phyloP scores from a whole-genome alignment of 2,329 filamentous ascomycete species.

The Ceratocystis cacaofunesta region DNA sequence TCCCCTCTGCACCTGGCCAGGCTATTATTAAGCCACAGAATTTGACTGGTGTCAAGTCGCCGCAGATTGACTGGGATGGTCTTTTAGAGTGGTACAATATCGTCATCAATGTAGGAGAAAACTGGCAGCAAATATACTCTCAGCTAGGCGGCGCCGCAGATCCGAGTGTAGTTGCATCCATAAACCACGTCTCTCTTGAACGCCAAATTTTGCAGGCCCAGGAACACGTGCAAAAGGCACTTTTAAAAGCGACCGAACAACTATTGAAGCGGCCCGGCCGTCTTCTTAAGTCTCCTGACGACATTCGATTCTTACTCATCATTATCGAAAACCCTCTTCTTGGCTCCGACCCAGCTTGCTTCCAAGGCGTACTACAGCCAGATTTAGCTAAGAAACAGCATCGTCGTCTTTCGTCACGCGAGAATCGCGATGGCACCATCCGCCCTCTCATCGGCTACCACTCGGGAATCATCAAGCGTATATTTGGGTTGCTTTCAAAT shows the following conservation, averaged over 20 bases:
- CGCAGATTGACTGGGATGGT: constrained; percentile 60
- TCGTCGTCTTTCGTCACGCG: constrained; percentile 5
- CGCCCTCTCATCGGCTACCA: constrained; percentile 40
- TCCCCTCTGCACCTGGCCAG: not conserved
- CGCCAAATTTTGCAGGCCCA: constrained; percentile 40
- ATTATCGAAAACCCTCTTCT: constrained; percentile 67
- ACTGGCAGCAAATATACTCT: constrained; percentile 46
- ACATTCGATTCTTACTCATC: constrained; percentile 65
- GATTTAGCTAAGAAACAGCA: not conserved
- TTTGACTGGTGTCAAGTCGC: constrained; percentile 40
- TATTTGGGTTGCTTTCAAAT: constrained; percentile 67
- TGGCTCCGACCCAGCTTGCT: constrained; percentile 31
- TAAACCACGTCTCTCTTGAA: constrained; percentile 32
- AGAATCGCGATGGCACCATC: constrained; percentile 10
- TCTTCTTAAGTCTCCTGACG: constrained; percentile 49
- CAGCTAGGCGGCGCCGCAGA: constrained; percentile 13
- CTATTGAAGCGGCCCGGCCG: constrained; percentile 66
- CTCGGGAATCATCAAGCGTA: constrained; percentile 71
- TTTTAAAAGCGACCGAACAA: constrained; percentile 66
- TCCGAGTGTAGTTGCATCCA: not conserved
- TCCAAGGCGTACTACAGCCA: constrained; percentile 29
- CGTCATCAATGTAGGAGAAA: constrained; percentile 50
- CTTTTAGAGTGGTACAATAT: constrained; percentile 60
- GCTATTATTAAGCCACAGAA: not conserved
- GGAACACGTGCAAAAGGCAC: constrained; percentile 49